Conservation (phyloP, 805 yeast genomes). For the Candida montana region DNA sequence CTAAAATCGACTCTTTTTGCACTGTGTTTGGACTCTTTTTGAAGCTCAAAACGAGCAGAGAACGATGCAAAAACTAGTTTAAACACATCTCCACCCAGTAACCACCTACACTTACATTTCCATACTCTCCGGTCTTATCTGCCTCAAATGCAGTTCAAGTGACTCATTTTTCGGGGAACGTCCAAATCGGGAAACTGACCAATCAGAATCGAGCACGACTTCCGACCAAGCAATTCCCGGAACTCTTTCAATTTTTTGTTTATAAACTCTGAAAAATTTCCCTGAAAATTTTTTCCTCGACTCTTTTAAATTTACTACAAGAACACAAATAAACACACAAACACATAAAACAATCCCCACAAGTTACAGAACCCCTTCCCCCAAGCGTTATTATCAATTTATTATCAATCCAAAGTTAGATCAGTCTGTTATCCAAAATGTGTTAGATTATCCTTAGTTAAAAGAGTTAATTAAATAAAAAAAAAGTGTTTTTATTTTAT, state of each 20-base stretch:
- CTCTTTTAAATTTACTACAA: neutral
- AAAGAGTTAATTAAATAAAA: constrained; percentile 11
- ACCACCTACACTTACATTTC: too few relatives aligned
- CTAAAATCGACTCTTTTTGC: too few relatives aligned
- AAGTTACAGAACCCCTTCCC: neutral
- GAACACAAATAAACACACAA: neutral
- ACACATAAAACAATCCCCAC: neutral
- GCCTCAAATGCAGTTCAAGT: neutral
- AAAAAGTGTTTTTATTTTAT: constrained; percentile 7
- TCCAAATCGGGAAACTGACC: neutral
- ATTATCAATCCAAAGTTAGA: neutral
- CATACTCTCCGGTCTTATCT: too few relatives aligned
- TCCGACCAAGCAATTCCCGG: neutral
- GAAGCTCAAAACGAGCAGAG: too few relatives aligned
- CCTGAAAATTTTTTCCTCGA: neutral
- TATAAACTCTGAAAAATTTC: too few relatives aligned
- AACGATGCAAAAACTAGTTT: too few relatives aligned
- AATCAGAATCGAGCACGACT: neutral
- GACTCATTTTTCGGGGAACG: neutral
- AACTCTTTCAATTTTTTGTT: too few relatives aligned
- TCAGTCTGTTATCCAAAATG: constrained; percentile 14
- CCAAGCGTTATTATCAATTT: neutral
- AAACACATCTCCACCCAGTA: too few relatives aligned
- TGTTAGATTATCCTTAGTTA: constrained; percentile 18
- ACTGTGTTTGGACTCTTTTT: too few relatives aligned